Conservation (phyloP, 1,139 yeast genomes). For the Hansenula anomala region DNA sequence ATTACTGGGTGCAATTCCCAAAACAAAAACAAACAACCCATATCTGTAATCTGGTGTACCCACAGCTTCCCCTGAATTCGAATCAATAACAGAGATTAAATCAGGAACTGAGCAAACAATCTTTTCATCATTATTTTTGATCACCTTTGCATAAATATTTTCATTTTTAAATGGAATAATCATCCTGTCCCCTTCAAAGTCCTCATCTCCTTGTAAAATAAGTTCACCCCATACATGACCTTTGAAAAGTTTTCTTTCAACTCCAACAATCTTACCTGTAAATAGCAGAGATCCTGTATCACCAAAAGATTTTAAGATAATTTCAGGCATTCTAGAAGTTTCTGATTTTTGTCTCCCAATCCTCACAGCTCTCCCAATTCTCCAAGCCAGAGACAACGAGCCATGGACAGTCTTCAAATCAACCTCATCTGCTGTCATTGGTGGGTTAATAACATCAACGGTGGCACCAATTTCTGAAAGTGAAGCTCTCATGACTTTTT, state of each 20-base stretch:
- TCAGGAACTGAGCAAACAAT: constrained; percentile 40
- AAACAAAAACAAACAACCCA: constrained; percentile 37
- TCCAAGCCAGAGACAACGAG: constrained; percentile 37
- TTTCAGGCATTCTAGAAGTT: constrained; percentile 30
- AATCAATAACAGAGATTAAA: constrained; percentile 38
- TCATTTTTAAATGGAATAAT: constrained; percentile 48
- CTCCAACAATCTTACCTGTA: constrained; percentile 39
- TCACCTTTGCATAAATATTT: constrained; percentile 29
- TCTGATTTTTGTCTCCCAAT: constrained; percentile 32
- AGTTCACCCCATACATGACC: constrained; percentile 47
- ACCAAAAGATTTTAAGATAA: constrained; percentile 31
- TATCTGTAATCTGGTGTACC: constrained; percentile 45
- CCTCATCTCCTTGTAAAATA: constrained; percentile 23
- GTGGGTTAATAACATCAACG: no score
- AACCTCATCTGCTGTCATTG: no score
- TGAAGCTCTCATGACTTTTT: constrained; percentile 36
- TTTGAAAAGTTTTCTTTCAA: constrained; percentile 34
- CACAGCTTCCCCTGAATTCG: constrained; percentile 39
- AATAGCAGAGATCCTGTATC: constrained; percentile 33
- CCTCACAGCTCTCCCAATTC: constrained; percentile 40
- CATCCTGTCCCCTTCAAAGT: no score
- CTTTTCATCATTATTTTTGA: constrained; percentile 15
- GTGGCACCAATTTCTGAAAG: constrained; percentile 34
- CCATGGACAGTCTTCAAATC: constrained; percentile 19
- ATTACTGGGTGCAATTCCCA: constrained; percentile 35